Conservation (phyloP, 768 basidiomycete genomes). For the Mycena chlorophos region DNA sequence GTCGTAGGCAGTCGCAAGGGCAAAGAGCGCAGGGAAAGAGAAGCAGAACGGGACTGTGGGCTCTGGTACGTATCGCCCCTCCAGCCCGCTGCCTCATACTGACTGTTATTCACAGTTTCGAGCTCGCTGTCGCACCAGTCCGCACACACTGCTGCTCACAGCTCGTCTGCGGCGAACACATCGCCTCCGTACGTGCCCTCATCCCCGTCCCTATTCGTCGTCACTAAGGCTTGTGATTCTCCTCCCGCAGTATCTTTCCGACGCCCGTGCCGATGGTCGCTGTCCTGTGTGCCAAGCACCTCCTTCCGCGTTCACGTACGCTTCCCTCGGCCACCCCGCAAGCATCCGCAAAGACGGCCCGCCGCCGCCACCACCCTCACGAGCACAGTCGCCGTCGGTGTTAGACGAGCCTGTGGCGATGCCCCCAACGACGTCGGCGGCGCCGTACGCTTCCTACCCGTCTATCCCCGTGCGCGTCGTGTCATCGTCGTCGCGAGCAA, state of each 20-base stretch:
- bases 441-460: not conserved
- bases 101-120: constrained; percentile 2
- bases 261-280: not conserved
- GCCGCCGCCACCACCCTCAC: not conserved
- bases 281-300: not conserved
- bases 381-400: not conserved
- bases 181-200: constrained; percentile 3
- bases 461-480: not conserved
- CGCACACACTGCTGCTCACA: constrained; percentile 9
- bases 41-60: not conserved
- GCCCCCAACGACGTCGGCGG: too few species aligned
- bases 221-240: not conserved
- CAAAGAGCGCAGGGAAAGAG: not conserved
- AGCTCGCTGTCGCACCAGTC: constrained; percentile 5
- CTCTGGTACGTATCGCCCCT: not conserved
- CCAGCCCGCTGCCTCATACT: not conserved
- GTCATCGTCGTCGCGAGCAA: not conserved
- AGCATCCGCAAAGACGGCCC: not conserved
- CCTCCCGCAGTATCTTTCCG: not conserved
- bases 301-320: not conserved
- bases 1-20: not conserved
- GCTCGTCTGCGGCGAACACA: constrained; percentile 13
- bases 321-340: not conserved
- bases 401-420: not conserved
- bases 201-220: not conserved